These are phyloP conservation scores for Endothia cerciana DNA, from an alignment of 2,329 filamentous ascomycete genomes.

Conservation along the genomic window DNA sequence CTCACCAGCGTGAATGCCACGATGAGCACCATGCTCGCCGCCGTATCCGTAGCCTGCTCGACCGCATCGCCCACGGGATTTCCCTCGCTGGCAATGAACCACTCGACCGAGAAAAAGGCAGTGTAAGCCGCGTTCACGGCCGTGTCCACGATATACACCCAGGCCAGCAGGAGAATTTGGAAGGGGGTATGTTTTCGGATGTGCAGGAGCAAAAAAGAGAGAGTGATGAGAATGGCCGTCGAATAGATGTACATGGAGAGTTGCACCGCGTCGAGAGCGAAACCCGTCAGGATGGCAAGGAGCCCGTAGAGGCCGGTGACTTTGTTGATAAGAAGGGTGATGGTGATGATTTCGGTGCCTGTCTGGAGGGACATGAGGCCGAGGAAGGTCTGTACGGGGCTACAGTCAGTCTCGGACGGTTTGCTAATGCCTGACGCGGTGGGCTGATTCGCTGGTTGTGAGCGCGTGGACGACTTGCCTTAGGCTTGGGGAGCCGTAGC, in stretches of 20 bases:
- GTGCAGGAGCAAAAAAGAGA: slow-evolving; percentile 74
- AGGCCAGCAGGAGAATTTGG: slow-evolving; percentile 79
- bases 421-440: background rate
- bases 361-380: slow-evolving; percentile 85
- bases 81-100: slow-evolving; percentile 70
- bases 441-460: background rate
- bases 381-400: slow-evolving; percentile 72
- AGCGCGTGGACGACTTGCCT: slow-evolving; percentile 17
- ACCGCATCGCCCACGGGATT: slow-evolving; percentile 31
- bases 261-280: slow-evolving; percentile 79
- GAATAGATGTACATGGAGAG: slow-evolving; percentile 93
- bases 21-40: slow-evolving; percentile 78
- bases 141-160: slow-evolving; percentile 83
- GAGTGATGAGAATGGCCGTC: slow-evolving; percentile 68
- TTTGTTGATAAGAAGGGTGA: slow-evolving; percentile 88
- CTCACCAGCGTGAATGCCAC: slow-evolving; percentile 73
- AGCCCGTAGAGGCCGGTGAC: slow-evolving; percentile 88
- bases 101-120: slow-evolving; percentile 77
- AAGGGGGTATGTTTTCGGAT: slow-evolving; percentile 79
- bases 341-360: slow-evolving; percentile 81
- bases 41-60: slow-evolving; percentile 58
- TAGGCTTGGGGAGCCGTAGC: slow-evolving; percentile 26
- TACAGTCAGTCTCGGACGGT: background rate
- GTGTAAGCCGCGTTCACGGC: slow-evolving; percentile 83
- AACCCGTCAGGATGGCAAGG: slow-evolving; percentile 86